Evolutionary conservation across 2,329 filamentous ascomycete genomes (phyloP).

Genomic region (Claviceps paspali): DNA sequence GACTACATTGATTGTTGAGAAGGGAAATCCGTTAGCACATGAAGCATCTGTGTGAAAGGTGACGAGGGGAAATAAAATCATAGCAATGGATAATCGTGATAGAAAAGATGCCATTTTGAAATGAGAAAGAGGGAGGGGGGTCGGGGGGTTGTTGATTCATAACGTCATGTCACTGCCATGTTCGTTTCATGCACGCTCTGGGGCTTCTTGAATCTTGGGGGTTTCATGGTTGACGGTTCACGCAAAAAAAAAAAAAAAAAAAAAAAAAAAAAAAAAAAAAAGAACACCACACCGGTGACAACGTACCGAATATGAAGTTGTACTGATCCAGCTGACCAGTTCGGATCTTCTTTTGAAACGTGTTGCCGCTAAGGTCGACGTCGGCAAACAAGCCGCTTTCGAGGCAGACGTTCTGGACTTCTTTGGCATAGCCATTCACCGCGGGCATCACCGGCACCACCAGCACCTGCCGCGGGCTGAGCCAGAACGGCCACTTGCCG

Average conservation of each 20-base stretch:
- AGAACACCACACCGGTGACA: neutral
- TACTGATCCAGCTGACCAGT: slow-evolving; percentile 68
- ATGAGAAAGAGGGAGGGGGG: too few relatives aligned
- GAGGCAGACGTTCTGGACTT: slow-evolving; percentile 55
- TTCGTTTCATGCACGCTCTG: neutral
- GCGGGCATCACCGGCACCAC: slow-evolving; percentile 52
- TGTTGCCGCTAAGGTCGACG: slow-evolving; percentile 49
- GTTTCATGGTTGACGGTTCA: too few relatives aligned
- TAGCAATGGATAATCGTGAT: too few relatives aligned
- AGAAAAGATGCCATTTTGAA: too few relatives aligned
- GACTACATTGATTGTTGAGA: slow-evolving; percentile 21
- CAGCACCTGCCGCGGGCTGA: slow-evolving; percentile 65
- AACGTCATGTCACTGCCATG: neutral
- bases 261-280: neutral
- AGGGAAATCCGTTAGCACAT: slow-evolving; percentile 1
- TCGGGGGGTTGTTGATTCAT: too few relatives aligned
- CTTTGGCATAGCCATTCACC: slow-evolving; percentile 62
- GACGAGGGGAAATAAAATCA: neutral
- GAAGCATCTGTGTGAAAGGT: neutral
- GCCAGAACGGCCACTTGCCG: slow-evolving; percentile 82
- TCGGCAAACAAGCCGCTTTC: slow-evolving; percentile 52
- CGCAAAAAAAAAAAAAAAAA: neutral
- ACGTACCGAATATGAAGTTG: slow-evolving; percentile 64
- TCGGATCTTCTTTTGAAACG: slow-evolving; percentile 79
- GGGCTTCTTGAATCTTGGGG: too few relatives aligned